Percentiles rank a stretch among this genome's conserved stretches.
Conservation (phyloP, 2,329 filamentous ascomycete genomes). For the Mariannaea elegans region DNA sequence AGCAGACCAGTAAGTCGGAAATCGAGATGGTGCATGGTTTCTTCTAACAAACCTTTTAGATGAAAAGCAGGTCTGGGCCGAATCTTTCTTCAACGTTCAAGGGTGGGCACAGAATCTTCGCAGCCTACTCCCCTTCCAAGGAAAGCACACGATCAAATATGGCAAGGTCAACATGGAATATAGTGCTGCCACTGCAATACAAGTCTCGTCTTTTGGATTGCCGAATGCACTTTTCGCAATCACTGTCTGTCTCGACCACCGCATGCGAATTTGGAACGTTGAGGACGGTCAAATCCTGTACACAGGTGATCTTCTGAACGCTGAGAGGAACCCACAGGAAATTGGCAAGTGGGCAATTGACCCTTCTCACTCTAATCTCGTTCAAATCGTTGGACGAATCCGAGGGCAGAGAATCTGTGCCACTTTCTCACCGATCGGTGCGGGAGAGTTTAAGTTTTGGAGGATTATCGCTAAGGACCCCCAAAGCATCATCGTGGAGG, state of each 20-base stretch:
- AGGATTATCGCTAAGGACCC: conserved; percentile 71
- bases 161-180: conserved; percentile 72
- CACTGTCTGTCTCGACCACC: conserved; percentile 89
- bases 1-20: conserved; percentile 54
- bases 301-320: conserved; percentile 80
- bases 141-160: conserved; percentile 69
- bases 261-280: conserved; percentile 88
- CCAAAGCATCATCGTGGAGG: conserved; percentile 71
- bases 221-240: conserved; percentile 67
- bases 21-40: neutral
- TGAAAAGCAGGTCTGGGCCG: conserved; percentile 64
- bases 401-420: conserved; percentile 68
- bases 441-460: conserved; percentile 96
- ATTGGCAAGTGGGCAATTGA: conserved; percentile 79
- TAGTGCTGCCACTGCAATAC: conserved; percentile 71
- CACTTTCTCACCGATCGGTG: conserved; percentile 87
- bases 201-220: conserved; percentile 61
- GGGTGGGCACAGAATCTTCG: conserved; percentile 75
- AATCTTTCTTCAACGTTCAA: conserved; percentile 77
- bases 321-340: conserved; percentile 72
- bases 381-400: conserved; percentile 73
- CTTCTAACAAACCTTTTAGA: conserved; percentile 31
- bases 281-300: conserved; percentile 80
- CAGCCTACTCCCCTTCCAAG: conserved; percentile 72
- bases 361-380: conserved; percentile 78